Evolutionary conservation across 169 alveolate species (phyloP), one percentile per base, ranked within the genome.

Genomic region (Toxoplasma gondii): DNA sequence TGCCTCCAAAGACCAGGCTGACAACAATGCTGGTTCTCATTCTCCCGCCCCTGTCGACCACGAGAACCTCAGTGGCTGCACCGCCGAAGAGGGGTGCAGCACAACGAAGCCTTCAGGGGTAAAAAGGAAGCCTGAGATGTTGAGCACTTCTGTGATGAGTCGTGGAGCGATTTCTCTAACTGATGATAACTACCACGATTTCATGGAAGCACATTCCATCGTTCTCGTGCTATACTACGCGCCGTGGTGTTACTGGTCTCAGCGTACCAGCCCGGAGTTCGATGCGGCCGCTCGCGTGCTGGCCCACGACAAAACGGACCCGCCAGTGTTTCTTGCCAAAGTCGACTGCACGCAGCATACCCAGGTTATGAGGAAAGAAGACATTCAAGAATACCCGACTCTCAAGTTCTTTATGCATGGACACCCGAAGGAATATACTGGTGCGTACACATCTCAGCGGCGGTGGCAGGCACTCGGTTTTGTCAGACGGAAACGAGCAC

Each of bases 331-430:
- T 34, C 92, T 92, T 16, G 94, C 88, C 0, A 92, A 92, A 64
- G 92, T 92, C 19, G 94, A 92, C 69, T 92, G 94, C 92, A 88
- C 83, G 34, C 95, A 82, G 38, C 69, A 95, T 38, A 82, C 95
- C 29, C 90, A 82, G 54, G 83, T 92, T 36, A 95, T 94, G 67
- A 88, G 90, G 78, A 87, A 94, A 27, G 96, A 94, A 58, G 96
- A 96, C n/a, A 94, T 97, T 44, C 88, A 86, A 31, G 97, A 96
- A n/a, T 97, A 95, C 82, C 98, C 98, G 12, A 95, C 98, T 1
- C 34, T 97, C 49, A 96, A 95, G 92, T 96, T 97, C 93, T 97
- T 96, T 82, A 44, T 64, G 12, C 92, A 96, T 49, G 96, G 96
- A 17, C 91, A 67, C n/a, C 91, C 96, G 36, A 49, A 64, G 78